phyloP scores from a whole-genome alignment of 2,329 filamentous ascomycete species.

The Fusarium camptoceras region DNA sequence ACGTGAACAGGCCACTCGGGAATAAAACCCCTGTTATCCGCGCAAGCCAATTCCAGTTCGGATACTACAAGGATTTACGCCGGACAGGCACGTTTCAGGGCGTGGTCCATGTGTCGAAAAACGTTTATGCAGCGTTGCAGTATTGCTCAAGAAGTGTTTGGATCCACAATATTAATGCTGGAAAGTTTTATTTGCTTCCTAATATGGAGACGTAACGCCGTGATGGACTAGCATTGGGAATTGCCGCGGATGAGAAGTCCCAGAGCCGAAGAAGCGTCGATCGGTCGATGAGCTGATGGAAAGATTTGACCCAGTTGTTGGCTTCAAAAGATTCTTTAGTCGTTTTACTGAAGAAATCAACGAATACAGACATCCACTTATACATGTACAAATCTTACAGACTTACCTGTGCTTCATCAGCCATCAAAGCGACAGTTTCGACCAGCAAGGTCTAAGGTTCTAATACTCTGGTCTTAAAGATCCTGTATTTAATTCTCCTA shows the following conservation, averaged over 20 bases:
- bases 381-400: not conserved
- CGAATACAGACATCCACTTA: not conserved
- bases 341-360: not conserved
- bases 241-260: not conserved
- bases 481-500: not conserved
- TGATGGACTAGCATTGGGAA: not conserved
- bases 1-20: not conserved
- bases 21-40: conserved; percentile 2
- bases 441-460: not conserved
- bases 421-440: not conserved
- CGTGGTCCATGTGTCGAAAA: not conserved
- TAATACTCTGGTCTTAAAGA: not conserved
- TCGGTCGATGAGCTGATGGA: not conserved
- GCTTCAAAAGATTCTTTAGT: not conserved
- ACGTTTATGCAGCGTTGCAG: not conserved
- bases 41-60: not conserved
- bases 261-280: not conserved
- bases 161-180: not conserved
- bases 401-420: not conserved
- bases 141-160: not conserved
- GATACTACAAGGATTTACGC: not conserved
- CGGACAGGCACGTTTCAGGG: conserved; percentile 11
- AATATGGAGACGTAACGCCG: not conserved
- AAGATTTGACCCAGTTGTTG: not conserved
- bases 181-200: conserved; percentile 1